These are phyloP conservation scores for Tetrastigma voinierianum DNA, from an alignment of 164 flowering plant genomes.

Conservation along the genomic window DNA sequence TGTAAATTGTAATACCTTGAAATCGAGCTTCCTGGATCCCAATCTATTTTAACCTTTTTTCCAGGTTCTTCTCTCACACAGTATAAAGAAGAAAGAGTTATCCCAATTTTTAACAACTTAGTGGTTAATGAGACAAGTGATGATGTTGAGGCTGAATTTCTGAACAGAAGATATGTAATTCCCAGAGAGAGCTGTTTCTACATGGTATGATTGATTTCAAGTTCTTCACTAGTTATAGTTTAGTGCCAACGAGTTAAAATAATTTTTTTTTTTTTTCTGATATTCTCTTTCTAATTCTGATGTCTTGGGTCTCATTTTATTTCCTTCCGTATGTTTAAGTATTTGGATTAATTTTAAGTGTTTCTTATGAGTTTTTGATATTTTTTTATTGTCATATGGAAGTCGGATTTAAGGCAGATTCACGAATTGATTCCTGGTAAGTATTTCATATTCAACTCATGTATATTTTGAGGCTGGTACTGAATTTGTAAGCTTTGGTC, in stretches of 20 bases:
- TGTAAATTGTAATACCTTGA: background rate
- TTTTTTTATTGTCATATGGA: slow-evolving; percentile 34
- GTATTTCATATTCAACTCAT: slow-evolving; percentile 8
- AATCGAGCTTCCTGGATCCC: background rate
- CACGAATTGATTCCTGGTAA: slow-evolving; percentile 83
- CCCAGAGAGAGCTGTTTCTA: slow-evolving; percentile 77
- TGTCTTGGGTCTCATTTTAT: background rate
- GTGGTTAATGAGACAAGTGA: slow-evolving; percentile 50
- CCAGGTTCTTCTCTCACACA: slow-evolving; percentile 25
- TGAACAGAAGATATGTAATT: slow-evolving; percentile 46
- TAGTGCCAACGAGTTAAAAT: too few relatives aligned
- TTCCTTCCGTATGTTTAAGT: background rate
- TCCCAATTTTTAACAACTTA: slow-evolving; percentile 62
- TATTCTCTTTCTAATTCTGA: background rate
- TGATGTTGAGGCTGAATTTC: slow-evolving; percentile 75
- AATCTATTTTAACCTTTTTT: slow-evolving; percentile 9
- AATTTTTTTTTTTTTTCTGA: too few relatives aligned
- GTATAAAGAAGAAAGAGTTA: slow-evolving; percentile 26
- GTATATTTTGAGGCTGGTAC: background rate
- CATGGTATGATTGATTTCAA: slow-evolving; percentile 53
- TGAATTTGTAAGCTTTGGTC: background rate
- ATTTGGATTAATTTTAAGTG: background rate
- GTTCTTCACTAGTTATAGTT: background rate
- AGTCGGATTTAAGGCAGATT: slow-evolving; percentile 85
- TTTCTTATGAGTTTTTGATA: slow-evolving; percentile 18